Base-by-base conservation (phyloP, 2,329 filamentous ascomycete genomes). In the Fusarium domesticum region DNA sequence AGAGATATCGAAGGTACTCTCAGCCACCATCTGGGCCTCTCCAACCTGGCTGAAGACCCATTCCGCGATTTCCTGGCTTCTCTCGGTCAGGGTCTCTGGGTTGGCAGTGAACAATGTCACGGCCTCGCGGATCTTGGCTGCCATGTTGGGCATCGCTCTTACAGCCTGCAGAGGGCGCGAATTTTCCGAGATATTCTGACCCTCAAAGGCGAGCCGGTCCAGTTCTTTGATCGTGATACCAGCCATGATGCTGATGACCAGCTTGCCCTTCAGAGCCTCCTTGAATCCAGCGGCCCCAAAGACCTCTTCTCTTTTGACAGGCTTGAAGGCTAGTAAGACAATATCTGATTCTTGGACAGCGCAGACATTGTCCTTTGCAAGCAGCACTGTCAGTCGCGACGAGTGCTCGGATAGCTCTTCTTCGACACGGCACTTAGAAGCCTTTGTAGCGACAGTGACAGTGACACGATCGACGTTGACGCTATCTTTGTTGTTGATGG, bases 11-110 rank as follows among this genome's bases (percentile, higher is more conserved):
- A 48, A 48, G 2, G 19, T 34, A 16, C 34, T 33, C 14, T 48
- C 45, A 10, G 34, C 17, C 4, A 45, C 18, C 6, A 32, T 15
- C 16, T 45, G 37, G 5, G 42, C 37, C 15, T 48, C 37, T 2
- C 45, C 45, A 33, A 48, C 42, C 16, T 48, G 45, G 25, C 12
- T 42, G 15, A 48, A 48, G 10, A 42, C 18, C 45, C 45, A 48
- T 16, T 18, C 5, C 12, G 42, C 18, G 18, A 45, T 32, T 6
- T 45, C 35, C 6, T 23, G 16, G 20, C 19, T 45, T 7, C n/a
- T 20, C 3, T 36, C 28, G 28, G 37, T 34, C 1, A 45, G 8
- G 12, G 28, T 32, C 6, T 35, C 35, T 25, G 28, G n/a, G n/a
- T 42, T 19, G 18, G 31, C 37, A 8, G 45, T 42, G n/a, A 37